Evolutionary conservation across 768 basidiomycete species (phyloP).

Genomic region (Cystobasidium tubakii): DNA sequence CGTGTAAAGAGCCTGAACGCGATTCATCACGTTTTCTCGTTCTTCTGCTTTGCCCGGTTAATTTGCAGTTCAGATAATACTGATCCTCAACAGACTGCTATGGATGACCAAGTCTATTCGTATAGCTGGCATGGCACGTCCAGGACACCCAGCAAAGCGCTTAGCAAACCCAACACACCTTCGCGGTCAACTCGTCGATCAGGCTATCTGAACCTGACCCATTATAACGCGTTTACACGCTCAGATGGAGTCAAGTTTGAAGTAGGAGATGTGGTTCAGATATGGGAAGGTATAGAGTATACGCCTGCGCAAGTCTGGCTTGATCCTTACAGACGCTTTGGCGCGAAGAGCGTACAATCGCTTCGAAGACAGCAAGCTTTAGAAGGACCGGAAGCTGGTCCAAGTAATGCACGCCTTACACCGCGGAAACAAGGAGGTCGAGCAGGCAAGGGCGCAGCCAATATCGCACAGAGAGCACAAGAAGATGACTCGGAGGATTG

Average conservation of each 20-base stretch:
- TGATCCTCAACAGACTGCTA: neutral
- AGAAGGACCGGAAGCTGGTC: constrained; percentile 1
- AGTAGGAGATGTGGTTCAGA: constrained; percentile 29
- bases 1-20: neutral
- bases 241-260: constrained; percentile 29
- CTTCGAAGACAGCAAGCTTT: constrained; percentile 3
- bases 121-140: constrained; percentile 26
- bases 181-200: constrained; percentile 30
- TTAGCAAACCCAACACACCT: constrained; percentile 17
- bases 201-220: constrained; percentile 31
- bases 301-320: constrained; percentile 30
- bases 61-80: neutral
- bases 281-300: constrained; percentile 31
- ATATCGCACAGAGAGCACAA: constrained; percentile 16
- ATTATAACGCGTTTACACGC: constrained; percentile 28
- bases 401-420: constrained; percentile 5
- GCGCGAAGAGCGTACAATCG: constrained; percentile 16
- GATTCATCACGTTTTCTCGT: neutral
- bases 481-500: constrained; percentile 19
- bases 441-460: constrained; percentile 23
- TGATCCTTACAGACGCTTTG: constrained; percentile 13
- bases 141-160: constrained; percentile 9
- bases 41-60: neutral
- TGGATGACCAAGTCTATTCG: constrained; percentile 5
- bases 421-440: neutral